A percentile compares a stretch with the other conserved stretches of the same genome.
Evolutionary conservation across 495 filamentous ascomycete species (phyloP).

Genomic region (Umbilicaria muhlenbergii): DNA sequence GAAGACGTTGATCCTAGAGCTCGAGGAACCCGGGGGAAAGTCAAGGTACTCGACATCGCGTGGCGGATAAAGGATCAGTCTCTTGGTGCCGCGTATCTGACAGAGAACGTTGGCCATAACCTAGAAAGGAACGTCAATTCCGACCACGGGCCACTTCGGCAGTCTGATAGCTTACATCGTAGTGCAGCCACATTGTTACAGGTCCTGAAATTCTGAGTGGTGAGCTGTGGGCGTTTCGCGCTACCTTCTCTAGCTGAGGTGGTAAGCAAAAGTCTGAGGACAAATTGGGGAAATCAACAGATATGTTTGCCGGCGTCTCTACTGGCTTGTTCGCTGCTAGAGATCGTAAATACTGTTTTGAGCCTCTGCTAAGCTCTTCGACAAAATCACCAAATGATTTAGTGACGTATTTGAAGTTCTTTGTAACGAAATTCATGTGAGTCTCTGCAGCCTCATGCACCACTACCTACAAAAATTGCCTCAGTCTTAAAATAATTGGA

Average conservation of each 20-base stretch:
- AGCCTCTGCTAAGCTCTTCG: slow-evolving; percentile 40
- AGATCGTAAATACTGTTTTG: slow-evolving; percentile 59
- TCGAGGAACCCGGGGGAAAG: slow-evolving; percentile 64
- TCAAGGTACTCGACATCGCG: slow-evolving; percentile 51
- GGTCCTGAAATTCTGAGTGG: slow-evolving; percentile 66
- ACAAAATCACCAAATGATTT: slow-evolving; percentile 56
- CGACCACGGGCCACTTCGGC: neutral
- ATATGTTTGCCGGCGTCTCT: slow-evolving; percentile 49
- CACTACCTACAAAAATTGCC: slow-evolving; percentile 36
- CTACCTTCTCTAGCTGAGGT: slow-evolving; percentile 38
- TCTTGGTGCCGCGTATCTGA: slow-evolving; percentile 57
- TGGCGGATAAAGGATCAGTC: slow-evolving; percentile 64
- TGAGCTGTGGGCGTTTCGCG: slow-evolving; percentile 56
- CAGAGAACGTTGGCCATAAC: slow-evolving; percentile 85
- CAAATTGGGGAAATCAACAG: slow-evolving; percentile 54
- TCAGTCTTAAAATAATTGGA: slow-evolving; percentile 8
- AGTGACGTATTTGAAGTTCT: slow-evolving; percentile 68
- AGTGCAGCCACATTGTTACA: slow-evolving; percentile 85
- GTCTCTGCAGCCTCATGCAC: slow-evolving; percentile 49
- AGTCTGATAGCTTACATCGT: slow-evolving; percentile 43
- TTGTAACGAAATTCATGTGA: slow-evolving; percentile 63
- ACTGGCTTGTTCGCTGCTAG: slow-evolving; percentile 52
- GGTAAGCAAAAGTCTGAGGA: slow-evolving; percentile 58
- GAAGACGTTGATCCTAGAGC: slow-evolving; percentile 62
- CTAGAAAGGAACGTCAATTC: slow-evolving; percentile 17